Base-by-base conservation (phyloP, 495 filamentous ascomycete genomes). In the Hypoxylon cercidicola region DNA sequence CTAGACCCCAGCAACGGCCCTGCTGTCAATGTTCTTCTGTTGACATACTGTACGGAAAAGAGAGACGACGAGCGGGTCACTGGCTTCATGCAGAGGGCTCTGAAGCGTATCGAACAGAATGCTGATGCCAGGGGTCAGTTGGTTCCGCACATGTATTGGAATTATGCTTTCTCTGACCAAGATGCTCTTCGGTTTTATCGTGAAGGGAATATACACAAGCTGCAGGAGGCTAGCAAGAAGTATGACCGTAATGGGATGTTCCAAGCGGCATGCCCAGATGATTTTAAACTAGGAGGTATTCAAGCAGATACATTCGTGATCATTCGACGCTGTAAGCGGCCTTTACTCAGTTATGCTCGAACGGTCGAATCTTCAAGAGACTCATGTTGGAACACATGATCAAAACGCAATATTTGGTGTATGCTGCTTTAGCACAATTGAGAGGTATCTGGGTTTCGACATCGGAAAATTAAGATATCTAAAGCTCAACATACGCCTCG, bases 221-320 rank as follows among this genome's bases (percentile, higher is more conserved):
- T 87, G 59, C 53, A 66, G 28, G 51, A 58, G 23, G 70, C 79
- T 46, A 75, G 72, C 2, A 66, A 66, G 62, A 79, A 80, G 70
- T 85, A 82, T 62, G 84, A 85, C 60, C 80, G 81, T 0, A 46
- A 72, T 4, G 74, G 71, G 3, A 59, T 83, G 8, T 84, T 84
- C 60, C 79, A 83, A 73, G 76, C 41, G 39, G 64, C 66, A 47
- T 72, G 79, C 6, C 55, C 67, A 6, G 61, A 44, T 9, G 70
- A 60, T 0, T 73, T 73, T 52, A 73, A 73, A 28, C 16, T n/a
- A n/a, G n/a, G n/a, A n/a, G n/a, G n/a, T 71, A 12, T 53, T 70
- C 25, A 23, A 45, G 19, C 21, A 45, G 7, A 45, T 23, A 45
- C 19, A 7, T 37, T 37, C 34, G 11, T 37, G 11, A 37, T 12